Evolutionary conservation across 768 basidiomycete species (phyloP).

Genomic region (Mycena alexandri): DNA sequence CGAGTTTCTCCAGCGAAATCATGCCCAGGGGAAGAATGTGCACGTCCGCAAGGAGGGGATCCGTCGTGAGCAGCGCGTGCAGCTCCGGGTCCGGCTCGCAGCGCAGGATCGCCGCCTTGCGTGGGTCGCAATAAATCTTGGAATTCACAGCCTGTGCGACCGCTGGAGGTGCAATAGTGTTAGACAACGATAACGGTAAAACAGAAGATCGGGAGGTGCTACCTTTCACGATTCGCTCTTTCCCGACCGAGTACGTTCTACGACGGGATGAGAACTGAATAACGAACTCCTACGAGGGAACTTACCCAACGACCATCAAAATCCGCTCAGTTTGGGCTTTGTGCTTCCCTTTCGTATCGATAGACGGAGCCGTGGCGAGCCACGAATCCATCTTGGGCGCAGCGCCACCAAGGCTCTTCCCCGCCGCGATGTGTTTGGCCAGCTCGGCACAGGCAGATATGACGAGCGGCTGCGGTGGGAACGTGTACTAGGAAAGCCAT

Average conservation of each 20-base stretch:
- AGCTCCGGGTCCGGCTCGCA: conserved; percentile 91
- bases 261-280: conserved; percentile 7
- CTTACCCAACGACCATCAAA: conserved; percentile 82
- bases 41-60: conserved; percentile 83
- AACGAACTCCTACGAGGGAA: conserved; percentile 10
- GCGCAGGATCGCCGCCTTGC: conserved; percentile 85
- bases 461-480: conserved; percentile 95
- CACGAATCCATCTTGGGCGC: conserved; percentile 64
- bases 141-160: conserved; percentile 85
- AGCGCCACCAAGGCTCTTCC: conserved; percentile 49
- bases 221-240: conserved; percentile 98
- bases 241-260: conserved; percentile 97
- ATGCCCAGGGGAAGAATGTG: conserved; percentile 87
- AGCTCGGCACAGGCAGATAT: conserved; percentile 93
- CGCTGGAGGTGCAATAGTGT: conserved; percentile 57
- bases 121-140: conserved; percentile 90
- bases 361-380: conserved; percentile 49
- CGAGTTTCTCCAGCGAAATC: conserved; percentile 83
- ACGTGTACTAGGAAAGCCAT: conserved; percentile 75
- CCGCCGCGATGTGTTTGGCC: conserved; percentile 67
- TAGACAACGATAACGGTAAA: conserved; percentile 10
- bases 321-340: conserved; percentile 52
- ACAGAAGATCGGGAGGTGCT: background rate
- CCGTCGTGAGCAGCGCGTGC: conserved; percentile 77
- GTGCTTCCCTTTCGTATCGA: conserved; percentile 49